These are phyloP conservation scores for Pisolithus thermaeus DNA, from an alignment of 1,284 basidiomycete species.

Conservation along the genomic window DNA sequence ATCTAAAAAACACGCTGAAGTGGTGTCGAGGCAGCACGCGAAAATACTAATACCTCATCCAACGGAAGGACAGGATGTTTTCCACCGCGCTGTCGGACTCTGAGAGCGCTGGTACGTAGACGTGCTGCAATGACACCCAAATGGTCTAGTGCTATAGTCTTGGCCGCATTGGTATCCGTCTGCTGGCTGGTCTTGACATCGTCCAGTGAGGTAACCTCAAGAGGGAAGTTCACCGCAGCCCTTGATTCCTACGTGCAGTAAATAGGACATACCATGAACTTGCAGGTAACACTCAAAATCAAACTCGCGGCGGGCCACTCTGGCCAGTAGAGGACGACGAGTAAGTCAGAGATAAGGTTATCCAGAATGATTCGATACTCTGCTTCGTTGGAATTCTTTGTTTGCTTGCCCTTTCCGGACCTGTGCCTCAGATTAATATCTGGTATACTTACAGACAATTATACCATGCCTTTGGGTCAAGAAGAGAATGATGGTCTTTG, in stretches of 20 bases:
- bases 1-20: conserved; percentile 38
- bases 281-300: conserved; percentile 71
- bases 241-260: background rate
- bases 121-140: conserved; percentile 87
- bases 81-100: conserved; percentile 37
- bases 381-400: conserved; percentile 84
- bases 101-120: conserved; percentile 58
- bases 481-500: conserved; percentile 79
- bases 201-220: conserved; percentile 61
- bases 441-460: background rate
- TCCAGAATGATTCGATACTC: conserved; percentile 92
- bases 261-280: conserved; percentile 67
- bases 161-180: conserved; percentile 74
- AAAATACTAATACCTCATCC: conserved; percentile 51
- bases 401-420: conserved; percentile 77
- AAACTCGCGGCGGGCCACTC: conserved; percentile 95
- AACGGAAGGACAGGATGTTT: conserved; percentile 45
- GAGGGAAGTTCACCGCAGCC: background rate
- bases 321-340: conserved; percentile 88
- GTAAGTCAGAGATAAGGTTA: conserved; percentile 80
- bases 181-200: conserved; percentile 67
- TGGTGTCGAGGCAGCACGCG: background rate
- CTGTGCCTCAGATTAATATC: conserved; percentile 27
- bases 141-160: conserved; percentile 88
- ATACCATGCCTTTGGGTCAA: conserved; percentile 65